Evolutionary conservation across 495 filamentous ascomycete genomes (phyloP).

Genomic region (Podospora fimiseda): DNA sequence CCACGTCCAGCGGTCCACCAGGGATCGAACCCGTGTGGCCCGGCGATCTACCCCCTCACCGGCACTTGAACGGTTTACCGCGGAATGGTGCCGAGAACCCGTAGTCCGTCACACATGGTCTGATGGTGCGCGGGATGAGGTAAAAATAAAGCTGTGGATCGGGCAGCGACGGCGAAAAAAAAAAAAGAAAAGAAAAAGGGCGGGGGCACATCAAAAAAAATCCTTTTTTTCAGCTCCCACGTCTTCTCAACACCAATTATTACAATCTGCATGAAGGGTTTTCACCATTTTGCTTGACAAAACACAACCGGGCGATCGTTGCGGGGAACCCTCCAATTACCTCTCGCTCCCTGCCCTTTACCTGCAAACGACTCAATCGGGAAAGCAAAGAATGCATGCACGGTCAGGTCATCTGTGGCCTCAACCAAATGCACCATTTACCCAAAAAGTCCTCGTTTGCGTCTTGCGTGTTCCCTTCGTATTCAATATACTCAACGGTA

Average conservation of each 20-base stretch:
- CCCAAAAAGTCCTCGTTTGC: not conserved
- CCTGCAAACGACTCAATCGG: conserved; percentile 13
- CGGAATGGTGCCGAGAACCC: not conserved
- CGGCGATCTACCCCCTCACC: conserved; percentile 1
- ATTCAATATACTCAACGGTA: not conserved
- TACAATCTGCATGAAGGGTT: too few relatives aligned
- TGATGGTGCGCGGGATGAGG: conserved; percentile 6
- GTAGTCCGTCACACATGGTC: not conserved
- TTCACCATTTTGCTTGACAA: not conserved
- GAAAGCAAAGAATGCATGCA: not conserved
- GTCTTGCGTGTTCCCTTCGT: not conserved
- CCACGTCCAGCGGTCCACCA: not conserved
- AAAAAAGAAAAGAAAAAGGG: not conserved
- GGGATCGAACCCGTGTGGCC: not conserved
- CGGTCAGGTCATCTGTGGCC: not conserved
- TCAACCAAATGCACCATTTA: not conserved
- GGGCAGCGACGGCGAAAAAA: not conserved
- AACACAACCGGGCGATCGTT: conserved; percentile 4
- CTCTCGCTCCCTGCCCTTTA: not conserved
- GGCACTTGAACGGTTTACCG: conserved; percentile 4
- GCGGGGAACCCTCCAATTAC: conserved; percentile 1
- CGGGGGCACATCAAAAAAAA: too few relatives aligned
- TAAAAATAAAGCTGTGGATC: not conserved
- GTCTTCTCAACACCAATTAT: too few relatives aligned
- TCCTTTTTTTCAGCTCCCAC: not conserved